These are phyloP conservation scores for Sporisorium iseilematis-ciliati DNA, from an alignment of 1,284 basidiomycete genomes.

Conservation along the genomic window DNA sequence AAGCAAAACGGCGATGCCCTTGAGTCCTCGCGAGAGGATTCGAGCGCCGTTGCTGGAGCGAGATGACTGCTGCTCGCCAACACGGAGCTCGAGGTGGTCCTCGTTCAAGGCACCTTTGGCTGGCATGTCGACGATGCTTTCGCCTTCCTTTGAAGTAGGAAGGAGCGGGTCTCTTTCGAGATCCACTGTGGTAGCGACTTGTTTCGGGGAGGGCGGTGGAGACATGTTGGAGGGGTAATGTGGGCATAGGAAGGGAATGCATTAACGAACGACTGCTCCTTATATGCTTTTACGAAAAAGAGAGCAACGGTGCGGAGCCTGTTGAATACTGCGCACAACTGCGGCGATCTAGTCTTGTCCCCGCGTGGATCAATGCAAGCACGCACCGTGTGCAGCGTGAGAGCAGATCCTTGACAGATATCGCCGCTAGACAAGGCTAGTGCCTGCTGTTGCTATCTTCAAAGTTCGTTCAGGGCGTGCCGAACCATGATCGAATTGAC, in stretches of 20 bases:
- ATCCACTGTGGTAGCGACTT: slow-evolving; percentile 6
- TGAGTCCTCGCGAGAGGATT: slow-evolving; percentile 24
- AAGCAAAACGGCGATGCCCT: slow-evolving; percentile 23
- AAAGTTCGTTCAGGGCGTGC: neutral
- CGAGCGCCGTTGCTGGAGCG: neutral
- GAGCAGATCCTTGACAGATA: neutral
- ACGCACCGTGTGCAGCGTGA: neutral
- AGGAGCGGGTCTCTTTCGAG: slow-evolving; percentile 28
- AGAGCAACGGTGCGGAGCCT: neutral
- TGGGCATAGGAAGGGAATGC: neutral
- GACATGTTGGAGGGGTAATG: neutral
- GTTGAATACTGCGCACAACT: neutral
- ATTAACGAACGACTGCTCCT: neutral
- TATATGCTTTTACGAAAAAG: neutral
- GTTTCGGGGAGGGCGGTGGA: slow-evolving; percentile 1
- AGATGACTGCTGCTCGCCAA: slow-evolving; percentile 13
- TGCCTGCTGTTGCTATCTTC: neutral
- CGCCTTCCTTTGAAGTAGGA: neutral
- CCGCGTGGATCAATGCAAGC: neutral
- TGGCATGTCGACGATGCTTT: slow-evolving; percentile 10
- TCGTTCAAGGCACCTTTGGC: slow-evolving; percentile 22
- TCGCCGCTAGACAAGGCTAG: neutral
- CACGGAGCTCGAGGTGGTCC: slow-evolving; percentile 28
- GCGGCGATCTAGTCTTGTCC: neutral
- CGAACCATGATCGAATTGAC: slow-evolving; percentile 17